Percentiles rank a stretch among this genome's conserved stretches.
These are phyloP conservation scores for Leishmania gerbilli DNA, from an alignment of 208 protist species.

Conservation along the genomic window DNA sequence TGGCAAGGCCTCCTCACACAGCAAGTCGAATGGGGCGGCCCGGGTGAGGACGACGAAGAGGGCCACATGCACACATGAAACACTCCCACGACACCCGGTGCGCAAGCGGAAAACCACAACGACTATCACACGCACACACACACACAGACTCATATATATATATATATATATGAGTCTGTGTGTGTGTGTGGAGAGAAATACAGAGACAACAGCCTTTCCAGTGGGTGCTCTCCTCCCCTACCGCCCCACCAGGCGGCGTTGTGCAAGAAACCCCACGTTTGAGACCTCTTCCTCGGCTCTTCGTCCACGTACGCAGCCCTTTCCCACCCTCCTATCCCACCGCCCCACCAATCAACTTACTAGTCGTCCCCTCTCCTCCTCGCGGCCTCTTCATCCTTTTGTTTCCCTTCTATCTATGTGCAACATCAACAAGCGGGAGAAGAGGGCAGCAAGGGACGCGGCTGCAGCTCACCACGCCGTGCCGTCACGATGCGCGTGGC, in stretches of 20 bases:
- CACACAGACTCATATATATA: background rate
- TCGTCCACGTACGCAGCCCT: background rate
- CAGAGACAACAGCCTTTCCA: background rate
- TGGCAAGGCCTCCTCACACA: background rate
- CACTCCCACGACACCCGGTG: background rate
- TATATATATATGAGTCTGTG: too few relatives aligned
- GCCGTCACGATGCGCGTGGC: background rate
- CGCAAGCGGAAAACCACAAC: background rate
- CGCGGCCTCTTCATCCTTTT: background rate
- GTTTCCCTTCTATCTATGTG: background rate
- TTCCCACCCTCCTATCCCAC: background rate
- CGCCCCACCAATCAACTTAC: background rate
- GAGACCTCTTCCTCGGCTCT: background rate
- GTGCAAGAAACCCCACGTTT: background rate
- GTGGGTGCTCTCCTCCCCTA: background rate
- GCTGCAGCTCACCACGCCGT: background rate
- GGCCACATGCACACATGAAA: background rate
- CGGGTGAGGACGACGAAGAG: background rate
- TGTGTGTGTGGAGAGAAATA: too few relatives aligned
- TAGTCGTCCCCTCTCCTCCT: background rate
- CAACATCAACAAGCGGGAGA: background rate
- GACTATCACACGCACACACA: background rate
- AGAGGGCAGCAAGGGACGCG: background rate
- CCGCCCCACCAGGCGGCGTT: background rate
- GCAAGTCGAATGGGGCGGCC: background rate